Base-by-base conservation (phyloP, 1,139 yeast genomes). In the Hansenula sp. region DNA sequence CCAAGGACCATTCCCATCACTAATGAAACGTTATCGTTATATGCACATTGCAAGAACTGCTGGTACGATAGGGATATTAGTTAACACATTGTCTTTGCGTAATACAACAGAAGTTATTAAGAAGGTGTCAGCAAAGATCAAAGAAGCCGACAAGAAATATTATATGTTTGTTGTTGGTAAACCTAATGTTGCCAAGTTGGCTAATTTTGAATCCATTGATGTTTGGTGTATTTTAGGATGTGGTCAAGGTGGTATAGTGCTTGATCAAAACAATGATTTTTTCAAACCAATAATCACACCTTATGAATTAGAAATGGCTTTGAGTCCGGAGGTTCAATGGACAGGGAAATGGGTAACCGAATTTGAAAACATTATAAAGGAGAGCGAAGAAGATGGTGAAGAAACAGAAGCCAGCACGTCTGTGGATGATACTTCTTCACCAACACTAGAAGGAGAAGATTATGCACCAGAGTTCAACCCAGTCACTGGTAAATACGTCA, bases 141-240 rank as follows among this genome's bases (percentile, higher is more conserved):
- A 71, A 39, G 71, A 69, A 6, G 89, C 94, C 0, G 96, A 89
- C 2, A 92, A 92, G 62, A 94, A 94, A 57, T 92, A 86, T 51
- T 92, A 92, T 57, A 74, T 88, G 54, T 89, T 92, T 65, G 97
- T 90, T 7, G 97, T 92, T 8, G 99, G 99, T 14, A 94, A 94
- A 59, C 97, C 97, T n/a, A 92, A 92, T 56, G 97, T 92, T 6
- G 96, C 98, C 31, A 92, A 92, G 56, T 69, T 92, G 41, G 98
- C 98, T 12, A 92, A 92, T 61, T 92, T 94, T 58, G 97, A 90
- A 48, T 81, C 80, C 18, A 77, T 92, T 16, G 98, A 92, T 53
- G 73, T 86, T 22, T 92, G 98, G 97, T 90, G 95, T 56, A 77
- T 92, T 16, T 64, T 92, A 19, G 98, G 98, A 0, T 94, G 99